A percentile compares a stretch with the other conserved stretches of the same genome.
phyloP scores from a whole-genome alignment of 208 protist genomes.

The Hexamita inflata region DNA sequence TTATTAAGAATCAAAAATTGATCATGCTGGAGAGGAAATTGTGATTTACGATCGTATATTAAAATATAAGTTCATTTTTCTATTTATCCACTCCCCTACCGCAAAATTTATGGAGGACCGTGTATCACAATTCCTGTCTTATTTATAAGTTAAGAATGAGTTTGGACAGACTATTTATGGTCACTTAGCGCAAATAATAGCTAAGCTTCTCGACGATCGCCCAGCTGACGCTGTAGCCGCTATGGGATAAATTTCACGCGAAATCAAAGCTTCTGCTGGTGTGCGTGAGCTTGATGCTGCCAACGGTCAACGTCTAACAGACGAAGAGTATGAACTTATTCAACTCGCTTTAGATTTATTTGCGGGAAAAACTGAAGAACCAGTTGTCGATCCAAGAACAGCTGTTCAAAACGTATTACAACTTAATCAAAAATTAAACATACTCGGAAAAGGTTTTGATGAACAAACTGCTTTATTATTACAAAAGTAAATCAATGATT shows the following conservation, averaged over 20 bases:
- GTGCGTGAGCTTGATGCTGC: not conserved
- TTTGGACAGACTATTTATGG: slow-evolving; percentile 23
- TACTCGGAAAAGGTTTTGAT: slow-evolving; percentile 9
- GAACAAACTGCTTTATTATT: not conserved
- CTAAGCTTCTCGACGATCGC: slow-evolving; percentile 20
- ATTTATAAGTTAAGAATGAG: slow-evolving; percentile 7
- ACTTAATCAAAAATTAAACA: slow-evolving; percentile 2
- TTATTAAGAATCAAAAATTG: too few species aligned
- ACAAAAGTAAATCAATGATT: not conserved
- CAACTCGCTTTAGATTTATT: not conserved
- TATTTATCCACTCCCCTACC: too few species aligned
- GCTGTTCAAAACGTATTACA: not conserved
- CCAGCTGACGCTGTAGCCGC: not conserved
- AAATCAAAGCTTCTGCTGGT: slow-evolving; percentile 15
- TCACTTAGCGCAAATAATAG: slow-evolving; percentile 20
- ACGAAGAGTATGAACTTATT: slow-evolving; percentile 9
- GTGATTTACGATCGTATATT: too few species aligned
- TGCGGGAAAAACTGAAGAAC: not conserved
- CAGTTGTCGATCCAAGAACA: not conserved
- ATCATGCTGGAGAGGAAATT: too few species aligned
- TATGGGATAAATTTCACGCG: not conserved
- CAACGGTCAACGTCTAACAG: not conserved
- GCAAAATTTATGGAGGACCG: too few species aligned
- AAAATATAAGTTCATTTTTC: too few species aligned
- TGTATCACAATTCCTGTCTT: not conserved